Evolutionary conservation across 192 early-diverging fungal genomes (phyloP), one percentile per base, ranked within the genome.

Genomic region (Spizellomyces sp.): DNA sequence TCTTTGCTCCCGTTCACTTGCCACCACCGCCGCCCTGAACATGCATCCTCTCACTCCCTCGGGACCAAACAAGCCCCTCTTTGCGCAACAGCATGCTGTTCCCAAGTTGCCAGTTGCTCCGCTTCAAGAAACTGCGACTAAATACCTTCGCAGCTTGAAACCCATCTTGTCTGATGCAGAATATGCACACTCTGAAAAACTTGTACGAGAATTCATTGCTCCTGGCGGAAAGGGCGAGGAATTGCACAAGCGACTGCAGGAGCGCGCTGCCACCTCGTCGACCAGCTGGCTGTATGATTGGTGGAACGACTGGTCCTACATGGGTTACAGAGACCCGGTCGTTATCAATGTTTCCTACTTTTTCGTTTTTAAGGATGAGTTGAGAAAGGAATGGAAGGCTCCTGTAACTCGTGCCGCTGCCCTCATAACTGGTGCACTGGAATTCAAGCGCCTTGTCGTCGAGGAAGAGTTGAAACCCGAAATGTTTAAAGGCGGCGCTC

Each of bases 331-430:
- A 65, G 97, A 99, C 73, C 93, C 96, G 10, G 92, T 96, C n/a
- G 93, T 94, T 48, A 85, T 96, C 74, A 92, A 93, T 72, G 96
- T 99, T 64, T 94, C 90, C 73, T 99, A 99, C 88, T 99, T 98
- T 74, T 99, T 92, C 81, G 85, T 89, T 56, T 96, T 93, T 82
- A 90, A 89, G 79, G 95, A 99, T 77, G 94, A 97, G 78, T 6
- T 67, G 19, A 22, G 71, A 36, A 88, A 85, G 77, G 72, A 88
- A 56, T 87, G 93, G 57, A 90, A 81, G 77, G 81, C 88, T 52
- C 88, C 92, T 64, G 91, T 91, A 21, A 78, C 84, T 74, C 90
- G 96, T 69, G 97, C 97, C 54, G 97, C 96, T 48, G 84, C 91
- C 12, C 89, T 99, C 65, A 88, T 91, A 22, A 90, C 89, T n/a